These are phyloP conservation scores for Talaromyces albobiverticillius DNA, from an alignment of 2,329 filamentous ascomycete genomes.

Conservation along the genomic window DNA sequence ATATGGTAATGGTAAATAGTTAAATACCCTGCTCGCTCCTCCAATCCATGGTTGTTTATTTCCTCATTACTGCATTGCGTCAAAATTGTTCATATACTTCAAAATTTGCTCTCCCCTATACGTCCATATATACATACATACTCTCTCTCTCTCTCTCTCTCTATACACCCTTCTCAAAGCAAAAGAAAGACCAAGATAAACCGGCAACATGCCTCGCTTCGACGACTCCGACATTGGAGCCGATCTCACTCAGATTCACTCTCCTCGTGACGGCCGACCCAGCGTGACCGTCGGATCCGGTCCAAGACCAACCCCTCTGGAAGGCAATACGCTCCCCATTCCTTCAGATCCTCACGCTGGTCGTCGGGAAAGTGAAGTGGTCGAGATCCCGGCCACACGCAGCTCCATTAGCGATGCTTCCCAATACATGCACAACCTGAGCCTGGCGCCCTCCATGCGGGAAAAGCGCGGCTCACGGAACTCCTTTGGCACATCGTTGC, in stretches of 20 bases:
- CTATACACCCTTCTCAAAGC: neutral
- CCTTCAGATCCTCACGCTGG: slow-evolving; percentile 37
- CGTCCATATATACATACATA: neutral
- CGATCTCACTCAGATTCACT: slow-evolving; percentile 28
- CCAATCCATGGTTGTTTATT: neutral
- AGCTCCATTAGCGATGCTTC: slow-evolving; percentile 66
- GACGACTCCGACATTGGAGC: slow-evolving; percentile 57
- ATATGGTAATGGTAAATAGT: too few species aligned
- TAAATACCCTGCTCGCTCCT: slow-evolving; percentile 10
- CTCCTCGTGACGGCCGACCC: slow-evolving; percentile 26
- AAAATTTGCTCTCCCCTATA: neutral
- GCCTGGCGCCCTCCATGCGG: slow-evolving; percentile 64
- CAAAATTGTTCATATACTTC: neutral
- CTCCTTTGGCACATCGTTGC: slow-evolving; percentile 70
- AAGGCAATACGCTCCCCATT: slow-evolving; percentile 28
- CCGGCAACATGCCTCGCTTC: slow-evolving; percentile 57
- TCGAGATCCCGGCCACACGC: slow-evolving; percentile 68
- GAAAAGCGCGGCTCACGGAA: slow-evolving; percentile 69
- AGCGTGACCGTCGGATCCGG: too few species aligned
- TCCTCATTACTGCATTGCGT: neutral
- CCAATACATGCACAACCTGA: slow-evolving; percentile 71
- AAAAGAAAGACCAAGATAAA: neutral
- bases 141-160: slow-evolving; percentile 8
- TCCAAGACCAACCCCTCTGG: slow-evolving; percentile 20
- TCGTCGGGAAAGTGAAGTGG: slow-evolving; percentile 47